Percentiles rank a stretch among this genome's conserved stretches.
These are phyloP conservation scores for Fusarium veterinarium DNA, from an alignment of 2,329 filamentous ascomycete genomes.

Conservation along the genomic window DNA sequence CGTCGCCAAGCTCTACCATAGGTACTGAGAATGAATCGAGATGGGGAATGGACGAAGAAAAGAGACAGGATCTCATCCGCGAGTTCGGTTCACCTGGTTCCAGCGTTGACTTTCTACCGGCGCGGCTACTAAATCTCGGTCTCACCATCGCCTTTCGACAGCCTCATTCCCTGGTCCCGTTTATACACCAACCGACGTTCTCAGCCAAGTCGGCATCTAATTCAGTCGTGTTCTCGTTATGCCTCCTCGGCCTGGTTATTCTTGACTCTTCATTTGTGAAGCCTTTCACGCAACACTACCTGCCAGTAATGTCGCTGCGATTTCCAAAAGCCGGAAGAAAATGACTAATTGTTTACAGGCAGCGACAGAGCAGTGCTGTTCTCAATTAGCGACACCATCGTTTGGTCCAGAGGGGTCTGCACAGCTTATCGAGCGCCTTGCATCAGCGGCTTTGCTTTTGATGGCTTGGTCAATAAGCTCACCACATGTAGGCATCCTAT, in stretches of 20 bases:
- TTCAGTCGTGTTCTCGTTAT: not conserved
- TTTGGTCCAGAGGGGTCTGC: not conserved
- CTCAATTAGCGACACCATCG: not conserved
- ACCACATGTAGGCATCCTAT: not conserved
- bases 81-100: not conserved
- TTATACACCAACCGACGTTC: slow-evolving; percentile 11
- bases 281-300: not conserved
- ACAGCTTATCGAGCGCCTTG: not conserved
- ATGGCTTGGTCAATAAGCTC: slow-evolving; percentile 12
- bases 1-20: accelerated
- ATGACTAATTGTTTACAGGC: not conserved
- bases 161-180: slow-evolving; percentile 1
- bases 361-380: not conserved
- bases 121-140: not conserved
- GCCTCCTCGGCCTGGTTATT: not conserved
- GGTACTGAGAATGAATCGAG: not conserved
- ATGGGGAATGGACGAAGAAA: not conserved
- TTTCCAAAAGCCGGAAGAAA: too few species aligned
- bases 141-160: slow-evolving; percentile 7
- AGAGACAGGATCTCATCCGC: not conserved
- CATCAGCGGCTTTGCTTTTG: not conserved
- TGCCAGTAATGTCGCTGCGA: not conserved
- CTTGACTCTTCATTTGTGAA: not conserved
- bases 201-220: slow-evolving; percentile 3
- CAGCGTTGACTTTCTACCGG: not conserved